phyloP scores from a whole-genome alignment of 129 eudicot species.

The Tanacetum coccineum region DNA sequence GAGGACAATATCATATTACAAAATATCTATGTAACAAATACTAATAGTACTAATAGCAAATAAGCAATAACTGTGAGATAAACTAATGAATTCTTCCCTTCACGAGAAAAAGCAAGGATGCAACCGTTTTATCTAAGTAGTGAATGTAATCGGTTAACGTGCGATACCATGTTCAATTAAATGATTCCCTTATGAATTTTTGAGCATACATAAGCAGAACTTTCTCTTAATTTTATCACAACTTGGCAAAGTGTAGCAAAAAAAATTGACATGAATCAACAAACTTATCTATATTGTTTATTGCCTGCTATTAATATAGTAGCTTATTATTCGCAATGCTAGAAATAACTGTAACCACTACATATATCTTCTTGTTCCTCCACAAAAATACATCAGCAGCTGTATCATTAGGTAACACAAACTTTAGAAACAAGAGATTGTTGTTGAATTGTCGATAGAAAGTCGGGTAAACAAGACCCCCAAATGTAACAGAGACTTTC shows the following conservation, averaged over 20 bases:
- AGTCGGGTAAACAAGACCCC: neutral
- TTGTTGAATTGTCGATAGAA: neutral
- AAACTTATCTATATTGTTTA: neutral
- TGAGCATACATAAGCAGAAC: no score
- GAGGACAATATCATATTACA: neutral
- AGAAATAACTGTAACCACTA: neutral
- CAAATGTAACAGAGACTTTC: no score
- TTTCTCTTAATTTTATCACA: neutral
- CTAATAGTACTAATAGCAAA: neutral
- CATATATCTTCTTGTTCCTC: conserved; percentile 68
- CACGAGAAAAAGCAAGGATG: neutral
- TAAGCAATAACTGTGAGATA: neutral
- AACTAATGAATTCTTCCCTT: neutral
- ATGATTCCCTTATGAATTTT: no score
- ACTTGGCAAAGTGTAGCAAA: neutral
- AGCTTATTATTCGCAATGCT: neutral
- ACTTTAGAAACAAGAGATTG: neutral
- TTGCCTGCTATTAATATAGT: neutral
- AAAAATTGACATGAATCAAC: neutral
- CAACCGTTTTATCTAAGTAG: conserved; percentile 4
- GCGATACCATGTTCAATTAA: neutral
- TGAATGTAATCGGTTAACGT: conserved; percentile 11
- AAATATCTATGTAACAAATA: neutral
- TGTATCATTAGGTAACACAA: conserved; percentile 17
- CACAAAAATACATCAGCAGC: conserved; percentile 82